Percentiles rank a stretch among this genome's conserved stretches.
Evolutionary conservation across 139 green algal genomes (phyloP).

Genomic region (Chlamydomonas sphaeroides): DNA sequence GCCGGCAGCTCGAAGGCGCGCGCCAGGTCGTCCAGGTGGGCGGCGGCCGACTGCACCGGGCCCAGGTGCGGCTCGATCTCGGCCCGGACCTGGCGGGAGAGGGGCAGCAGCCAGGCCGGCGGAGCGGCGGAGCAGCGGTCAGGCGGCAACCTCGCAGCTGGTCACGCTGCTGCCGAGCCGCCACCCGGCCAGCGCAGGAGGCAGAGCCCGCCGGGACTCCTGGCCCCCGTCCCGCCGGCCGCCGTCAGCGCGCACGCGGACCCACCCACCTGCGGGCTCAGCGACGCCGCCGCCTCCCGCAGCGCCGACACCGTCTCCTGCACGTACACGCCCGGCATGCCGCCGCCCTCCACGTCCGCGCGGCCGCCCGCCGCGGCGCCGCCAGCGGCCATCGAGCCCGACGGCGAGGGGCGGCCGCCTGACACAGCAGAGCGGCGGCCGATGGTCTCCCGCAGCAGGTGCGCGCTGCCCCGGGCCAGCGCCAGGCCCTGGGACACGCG

Average conservation of each 20-base stretch:
- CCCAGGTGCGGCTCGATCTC: slow-evolving; percentile 42
- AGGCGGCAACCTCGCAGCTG: not conserved
- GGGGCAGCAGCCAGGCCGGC: too few species aligned
- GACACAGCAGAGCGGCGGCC: not conserved
- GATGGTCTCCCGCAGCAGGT: not conserved
- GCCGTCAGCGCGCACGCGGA: too few species aligned
- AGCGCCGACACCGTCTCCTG: slow-evolving; percentile 20
- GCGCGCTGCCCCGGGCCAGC: slow-evolving; percentile 28
- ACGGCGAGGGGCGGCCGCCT: not conserved
- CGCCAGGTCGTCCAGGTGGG: slow-evolving; percentile 14
- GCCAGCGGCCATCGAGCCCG: not conserved
- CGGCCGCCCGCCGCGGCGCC: too few species aligned
- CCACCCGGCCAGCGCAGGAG: not conserved
- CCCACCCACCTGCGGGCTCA: slow-evolving; percentile 7
- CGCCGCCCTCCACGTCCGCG: not conserved
- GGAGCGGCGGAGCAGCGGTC: too few species aligned
- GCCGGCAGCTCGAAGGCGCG: not conserved
- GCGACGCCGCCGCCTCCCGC: slow-evolving; percentile 22
- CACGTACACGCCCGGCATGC: not conserved
- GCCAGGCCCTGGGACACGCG: slow-evolving; percentile 38
- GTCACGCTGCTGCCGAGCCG: not conserved
- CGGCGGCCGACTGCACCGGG: not conserved
- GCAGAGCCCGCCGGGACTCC: too few species aligned
- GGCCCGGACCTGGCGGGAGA: not conserved
- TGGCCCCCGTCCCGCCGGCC: too few species aligned